Evolutionary conservation across 371 early-diverging fungal species (phyloP), one percentile per base, ranked within the genome.

Genomic region (Syncephalastrum monosporum): DNA sequence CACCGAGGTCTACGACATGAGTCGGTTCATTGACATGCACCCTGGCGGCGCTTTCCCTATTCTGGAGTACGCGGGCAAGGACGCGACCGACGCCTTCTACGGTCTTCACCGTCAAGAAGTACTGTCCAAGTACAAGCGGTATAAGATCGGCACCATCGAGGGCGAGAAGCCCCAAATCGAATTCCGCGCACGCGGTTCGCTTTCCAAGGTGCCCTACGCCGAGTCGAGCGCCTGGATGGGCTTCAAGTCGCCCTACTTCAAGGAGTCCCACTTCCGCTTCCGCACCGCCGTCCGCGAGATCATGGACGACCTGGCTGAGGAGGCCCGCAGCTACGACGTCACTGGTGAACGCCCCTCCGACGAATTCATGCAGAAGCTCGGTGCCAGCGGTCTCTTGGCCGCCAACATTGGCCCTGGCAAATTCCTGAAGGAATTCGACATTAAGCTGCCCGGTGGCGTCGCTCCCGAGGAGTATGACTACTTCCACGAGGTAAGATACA

Each of bases 31-130:
- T 33, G 33, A 56, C 47, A 56, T 51, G 50, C 96, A 97, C 67
- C 99, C 99, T 13, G 99, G 99, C 50, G 99, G 99, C 10, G 82
- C 75, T 45, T 79, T 80, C 54, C 86, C 85, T 38, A 82, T 90
- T 46, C 58, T 80, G n/a, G 85, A 87, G 60, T 69, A 75, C 50
- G 88, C 82, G n/a, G 61, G 95, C 43, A 75, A 80, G 56, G 96
- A 97, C 60, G 89, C 85, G 56, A 87, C 92, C 7, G 89, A 80
- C 46, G 69, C 72, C 51, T 89, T 89, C 60, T 86, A 84, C 56
- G 83, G 81, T 45, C 73, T 87, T 27, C 91, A 92, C 66, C 73
- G 85, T 53, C 87, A 82, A 59, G 85, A 87, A 48, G 79, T 86
- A 1, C 71, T 90, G 52, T 24, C 61, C 50, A 83, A 82, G 57